phyloP scores from a whole-genome alignment of 148 eudicot genomes.

The Cornus kousa region DNA sequence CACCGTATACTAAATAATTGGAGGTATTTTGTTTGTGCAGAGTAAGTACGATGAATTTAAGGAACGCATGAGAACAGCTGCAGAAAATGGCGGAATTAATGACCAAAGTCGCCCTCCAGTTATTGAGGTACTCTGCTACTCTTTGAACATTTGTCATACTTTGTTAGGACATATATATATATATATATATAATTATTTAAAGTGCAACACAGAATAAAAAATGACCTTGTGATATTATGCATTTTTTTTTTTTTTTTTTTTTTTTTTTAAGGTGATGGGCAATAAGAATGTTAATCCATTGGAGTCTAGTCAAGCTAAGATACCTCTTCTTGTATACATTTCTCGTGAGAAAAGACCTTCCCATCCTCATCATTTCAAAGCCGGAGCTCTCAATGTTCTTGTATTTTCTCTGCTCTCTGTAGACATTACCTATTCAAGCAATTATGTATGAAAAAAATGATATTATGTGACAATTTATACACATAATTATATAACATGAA shows the following conservation, averaged over 20 bases:
- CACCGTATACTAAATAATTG: too few species aligned
- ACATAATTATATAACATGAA: too few species aligned
- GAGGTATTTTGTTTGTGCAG: constrained; percentile 10
- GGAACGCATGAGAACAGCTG: constrained; percentile 17
- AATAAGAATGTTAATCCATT: neutral
- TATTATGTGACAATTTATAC: too few species aligned
- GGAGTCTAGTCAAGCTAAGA: neutral
- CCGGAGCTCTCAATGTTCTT: neutral
- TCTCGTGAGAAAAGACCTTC: neutral
- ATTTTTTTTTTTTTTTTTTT: too few species aligned
- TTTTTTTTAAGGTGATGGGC: too few species aligned
- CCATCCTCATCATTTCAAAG: neutral
- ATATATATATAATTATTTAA: too few species aligned
- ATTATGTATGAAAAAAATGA: too few species aligned
- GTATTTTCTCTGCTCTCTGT: neutral
- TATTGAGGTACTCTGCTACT: constrained; percentile 23
- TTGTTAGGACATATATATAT: too few species aligned
- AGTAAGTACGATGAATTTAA: constrained; percentile 41
- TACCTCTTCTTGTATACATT: neutral
- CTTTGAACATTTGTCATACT: too few species aligned
- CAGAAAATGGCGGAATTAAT: neutral
- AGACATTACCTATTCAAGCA: too few species aligned
- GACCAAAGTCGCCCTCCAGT: constrained; percentile 6
- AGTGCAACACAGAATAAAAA: too few species aligned
- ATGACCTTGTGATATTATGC: too few species aligned